A percentile compares a stretch with the other conserved stretches of the same genome.
Conservation (phyloP, 176 grass and related monocot species). For the Paspalum vaginatum region DNA sequence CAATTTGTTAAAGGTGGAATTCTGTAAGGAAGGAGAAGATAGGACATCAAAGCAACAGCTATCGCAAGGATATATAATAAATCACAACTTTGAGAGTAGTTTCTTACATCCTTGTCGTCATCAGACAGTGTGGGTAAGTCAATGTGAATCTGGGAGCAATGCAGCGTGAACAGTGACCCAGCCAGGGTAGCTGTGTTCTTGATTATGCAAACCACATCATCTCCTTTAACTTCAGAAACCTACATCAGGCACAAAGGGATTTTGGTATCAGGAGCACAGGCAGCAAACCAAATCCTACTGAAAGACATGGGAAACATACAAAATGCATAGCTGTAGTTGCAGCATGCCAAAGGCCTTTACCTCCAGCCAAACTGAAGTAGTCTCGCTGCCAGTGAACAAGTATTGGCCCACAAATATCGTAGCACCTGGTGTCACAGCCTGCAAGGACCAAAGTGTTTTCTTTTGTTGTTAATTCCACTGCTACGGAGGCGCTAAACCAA, state of each 20-base stretch:
- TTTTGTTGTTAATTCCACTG: neutral
- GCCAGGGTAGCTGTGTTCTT: conserved; percentile 92
- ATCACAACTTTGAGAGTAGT: neutral
- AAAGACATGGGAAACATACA: neutral
- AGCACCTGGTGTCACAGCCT: conserved; percentile 84
- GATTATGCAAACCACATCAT: conserved; percentile 87
- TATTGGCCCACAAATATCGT: conserved; percentile 99
- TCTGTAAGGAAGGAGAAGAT: neutral
- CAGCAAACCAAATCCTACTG: neutral
- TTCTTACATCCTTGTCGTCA: conserved; percentile 76
- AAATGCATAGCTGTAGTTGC: neutral
- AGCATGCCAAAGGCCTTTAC: conserved; percentile 29
- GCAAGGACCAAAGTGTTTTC: conserved; percentile 19
- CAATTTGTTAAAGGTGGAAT: neutral
- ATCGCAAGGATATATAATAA: conserved; percentile 1
- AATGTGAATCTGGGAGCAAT: conserved; percentile 92
- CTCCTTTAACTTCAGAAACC: conserved; percentile 91
- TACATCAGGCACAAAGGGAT: conserved; percentile 39
- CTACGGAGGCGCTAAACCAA: neutral
- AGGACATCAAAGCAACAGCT: neutral
- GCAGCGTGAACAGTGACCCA: conserved; percentile 90
- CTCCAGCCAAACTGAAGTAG: conserved; percentile 98
- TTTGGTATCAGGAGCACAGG: conserved; percentile 19
- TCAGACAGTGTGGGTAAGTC: conserved; percentile 90
- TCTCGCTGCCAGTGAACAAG: conserved; percentile 99